Evolutionary conservation across 176 grass and related monocot genomes (phyloP).

Genomic region (Phoenix dactylifera): DNA sequence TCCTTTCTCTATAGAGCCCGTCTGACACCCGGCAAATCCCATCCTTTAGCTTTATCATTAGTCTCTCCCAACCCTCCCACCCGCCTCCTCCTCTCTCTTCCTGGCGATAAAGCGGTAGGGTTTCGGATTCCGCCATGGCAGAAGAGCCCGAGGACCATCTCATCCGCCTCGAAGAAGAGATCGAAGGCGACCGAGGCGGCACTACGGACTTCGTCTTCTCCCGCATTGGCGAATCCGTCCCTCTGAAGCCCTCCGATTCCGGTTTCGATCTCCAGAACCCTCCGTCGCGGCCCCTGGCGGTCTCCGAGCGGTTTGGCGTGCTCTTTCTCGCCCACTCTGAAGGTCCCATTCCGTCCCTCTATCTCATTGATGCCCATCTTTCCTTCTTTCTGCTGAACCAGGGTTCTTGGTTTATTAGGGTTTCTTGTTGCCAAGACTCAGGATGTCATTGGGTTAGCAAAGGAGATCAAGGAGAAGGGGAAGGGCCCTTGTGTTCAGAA

Average conservation of each 20-base stretch:
- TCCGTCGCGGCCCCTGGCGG: constrained; percentile 46
- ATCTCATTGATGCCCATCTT: too few relatives aligned
- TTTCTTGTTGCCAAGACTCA: constrained; percentile 73
- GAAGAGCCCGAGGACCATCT: background rate
- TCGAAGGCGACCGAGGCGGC: constrained; percentile 49
- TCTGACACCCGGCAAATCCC: too few relatives aligned
- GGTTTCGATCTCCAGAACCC: constrained; percentile 62
- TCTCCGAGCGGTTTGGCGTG: constrained; percentile 56
- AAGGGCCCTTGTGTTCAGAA: constrained; percentile 58
- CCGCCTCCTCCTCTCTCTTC: background rate
- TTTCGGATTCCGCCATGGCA: background rate
- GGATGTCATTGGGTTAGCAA: constrained; percentile 52
- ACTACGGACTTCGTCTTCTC: constrained; percentile 76
- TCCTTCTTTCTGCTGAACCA: background rate
- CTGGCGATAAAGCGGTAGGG: too few relatives aligned
- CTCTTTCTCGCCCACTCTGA: constrained; percentile 64
- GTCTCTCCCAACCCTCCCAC: too few relatives aligned
- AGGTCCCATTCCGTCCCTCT: constrained; percentile 17
- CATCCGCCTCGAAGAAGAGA: constrained; percentile 42
- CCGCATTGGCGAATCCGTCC: constrained; percentile 67
- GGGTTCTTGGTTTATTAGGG: constrained; percentile 32
- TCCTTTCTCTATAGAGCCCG: too few relatives aligned
- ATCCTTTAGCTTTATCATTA: background rate
- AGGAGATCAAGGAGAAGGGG: constrained; percentile 62
- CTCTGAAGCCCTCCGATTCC: constrained; percentile 41